Evolutionary conservation across 331 rosid species (phyloP).

Genomic region (Phaseolus coccineus): DNA sequence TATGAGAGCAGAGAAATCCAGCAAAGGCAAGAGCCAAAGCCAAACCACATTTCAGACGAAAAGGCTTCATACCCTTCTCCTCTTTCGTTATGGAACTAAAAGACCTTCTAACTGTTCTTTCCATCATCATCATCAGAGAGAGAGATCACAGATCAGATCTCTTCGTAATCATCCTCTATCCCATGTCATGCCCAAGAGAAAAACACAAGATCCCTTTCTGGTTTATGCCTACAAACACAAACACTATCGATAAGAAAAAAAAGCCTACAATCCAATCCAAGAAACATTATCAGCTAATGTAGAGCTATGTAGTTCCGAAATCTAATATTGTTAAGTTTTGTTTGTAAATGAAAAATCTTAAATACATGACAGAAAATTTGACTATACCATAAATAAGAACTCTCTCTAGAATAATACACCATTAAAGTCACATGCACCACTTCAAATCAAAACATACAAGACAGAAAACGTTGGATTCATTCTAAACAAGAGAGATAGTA

Average conservation of each 20-base stretch:
- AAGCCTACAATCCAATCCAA: background rate
- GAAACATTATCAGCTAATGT: background rate
- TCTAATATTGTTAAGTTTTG: no score
- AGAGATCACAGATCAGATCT: conserved; percentile 41
- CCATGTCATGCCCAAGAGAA: conserved; percentile 47
- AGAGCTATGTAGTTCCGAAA: no score
- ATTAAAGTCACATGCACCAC: conserved; percentile 30
- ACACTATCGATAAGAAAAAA: conserved; percentile 10
- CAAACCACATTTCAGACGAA: conserved; percentile 72
- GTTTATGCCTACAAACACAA: conserved; percentile 39
- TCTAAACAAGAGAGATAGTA: background rate
- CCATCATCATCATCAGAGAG: conserved; percentile 26
- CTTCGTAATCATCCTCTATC: conserved; percentile 67
- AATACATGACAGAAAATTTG: background rate
- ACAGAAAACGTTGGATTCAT: conserved; percentile 1
- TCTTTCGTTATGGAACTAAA: conserved; percentile 50
- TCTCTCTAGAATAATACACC: background rate
- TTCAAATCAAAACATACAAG: conserved; percentile 23
- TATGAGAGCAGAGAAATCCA: conserved; percentile 68
- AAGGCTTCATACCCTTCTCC: conserved; percentile 61
- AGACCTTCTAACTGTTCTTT: conserved; percentile 24
- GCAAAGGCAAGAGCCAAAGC: conserved; percentile 84
- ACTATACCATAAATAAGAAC: background rate
- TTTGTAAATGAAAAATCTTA: no score
- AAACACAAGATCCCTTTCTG: conserved; percentile 38